Base-by-base conservation (phyloP, 2,329 filamentous ascomycete genomes). In the Stagonosporopsis vannaccii region DNA sequence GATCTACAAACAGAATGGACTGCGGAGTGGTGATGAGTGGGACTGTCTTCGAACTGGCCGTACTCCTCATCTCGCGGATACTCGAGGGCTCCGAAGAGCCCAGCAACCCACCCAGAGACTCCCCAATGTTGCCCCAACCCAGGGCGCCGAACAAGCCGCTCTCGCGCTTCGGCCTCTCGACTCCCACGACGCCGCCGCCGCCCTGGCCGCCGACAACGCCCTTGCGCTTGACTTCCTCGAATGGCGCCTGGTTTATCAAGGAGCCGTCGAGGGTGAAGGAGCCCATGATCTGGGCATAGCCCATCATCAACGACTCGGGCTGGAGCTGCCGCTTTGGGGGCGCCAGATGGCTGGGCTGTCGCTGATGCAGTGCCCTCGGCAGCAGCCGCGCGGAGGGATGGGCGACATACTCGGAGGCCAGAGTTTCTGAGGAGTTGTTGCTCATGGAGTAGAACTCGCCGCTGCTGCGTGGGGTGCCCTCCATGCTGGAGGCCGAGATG, bases 171-270 rank as follows among this genome's bases (percentile, higher is more conserved):
- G 81, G 82, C 15, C 85, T 84, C 62, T 96, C 91, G 9, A 96
- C 80, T 11, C 91, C 91, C 45, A 96, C 87, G 2, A 97, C 92
- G 30, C 92, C 92, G 39, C 91, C 91, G 32, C 91, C 91, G 22
- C 82, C 82, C 69, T 96, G 92, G 1, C 90, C 90, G 44, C 92
- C 91, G 5, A 97, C 86, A 6, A 96, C 92, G 2, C 91, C 93
- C 77, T 96, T 97, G 56, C 93, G 86, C 75, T 99, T 99, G 35
- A 98, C 93, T 68, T 96, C 91, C 71, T 99, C 95, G 68, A 99
- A 99, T 0, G 91, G 91, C 0, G 87, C 87, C 35, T 96, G 87
- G 67, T 96, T 94, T 57, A 99, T 87, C 20, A 99, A 80, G 1
- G 95, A 97, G 0, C 92, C 92, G 71, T 99, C 95, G 6, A 99